A percentile compares a stretch with the other conserved stretches of the same genome.
These are phyloP conservation scores for Sporodiniella umbellata DNA, from an alignment of 371 early-diverging fungal species.

Conservation along the genomic window DNA sequence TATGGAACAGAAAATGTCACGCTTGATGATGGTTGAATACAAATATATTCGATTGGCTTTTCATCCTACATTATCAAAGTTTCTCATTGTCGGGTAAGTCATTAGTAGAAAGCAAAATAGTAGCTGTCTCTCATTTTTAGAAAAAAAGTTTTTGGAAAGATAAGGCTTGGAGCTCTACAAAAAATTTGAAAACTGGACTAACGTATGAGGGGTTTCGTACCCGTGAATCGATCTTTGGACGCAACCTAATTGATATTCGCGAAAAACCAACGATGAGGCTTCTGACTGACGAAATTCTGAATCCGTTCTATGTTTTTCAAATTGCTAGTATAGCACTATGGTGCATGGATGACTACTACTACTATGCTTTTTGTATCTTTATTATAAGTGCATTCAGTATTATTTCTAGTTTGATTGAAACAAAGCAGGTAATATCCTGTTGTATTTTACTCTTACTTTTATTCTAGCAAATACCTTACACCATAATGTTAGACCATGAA, in stretches of 20 bases:
- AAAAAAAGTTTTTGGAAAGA: slow-evolving; percentile 69
- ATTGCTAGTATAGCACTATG: slow-evolving; percentile 87
- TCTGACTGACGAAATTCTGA: slow-evolving; percentile 78
- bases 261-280: slow-evolving; percentile 75
- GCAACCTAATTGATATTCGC: slow-evolving; percentile 79
- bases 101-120: background rate
- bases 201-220: slow-evolving; percentile 51
- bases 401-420: slow-evolving; percentile 79
- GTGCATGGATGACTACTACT: slow-evolving; percentile 92
- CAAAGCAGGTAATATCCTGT: slow-evolving; percentile 69
- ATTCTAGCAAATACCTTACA: no score
- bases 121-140: background rate
- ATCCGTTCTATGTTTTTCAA: slow-evolving; percentile 97
- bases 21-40: slow-evolving; percentile 68
- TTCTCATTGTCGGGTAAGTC: slow-evolving; percentile 61
- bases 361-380: slow-evolving; percentile 92
- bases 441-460: no score
- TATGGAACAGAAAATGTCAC: slow-evolving; percentile 28
- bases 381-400: slow-evolving; percentile 79
- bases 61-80: slow-evolving; percentile 72
- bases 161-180: slow-evolving; percentile 57
- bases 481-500: slow-evolving; percentile 70
- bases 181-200: slow-evolving; percentile 53
- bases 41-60: slow-evolving; percentile 83
- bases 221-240: slow-evolving; percentile 77